Conservation (phyloP, 1,139 yeast species). For the Lodderomyces beijingensis region DNA sequence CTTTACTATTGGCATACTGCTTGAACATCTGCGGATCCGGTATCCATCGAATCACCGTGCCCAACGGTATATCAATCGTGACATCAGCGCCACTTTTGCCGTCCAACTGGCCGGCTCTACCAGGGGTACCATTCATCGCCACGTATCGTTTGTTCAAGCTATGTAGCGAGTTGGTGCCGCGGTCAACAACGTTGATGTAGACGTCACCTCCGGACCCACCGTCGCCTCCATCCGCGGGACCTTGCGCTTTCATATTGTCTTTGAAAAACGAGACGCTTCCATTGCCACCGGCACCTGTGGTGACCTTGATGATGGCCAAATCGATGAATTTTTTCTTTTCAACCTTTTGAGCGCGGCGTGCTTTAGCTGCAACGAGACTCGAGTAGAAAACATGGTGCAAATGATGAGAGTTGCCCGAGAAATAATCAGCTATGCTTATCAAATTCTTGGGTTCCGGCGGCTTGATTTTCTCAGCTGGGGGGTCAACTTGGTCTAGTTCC, state of each 20-base stretch:
- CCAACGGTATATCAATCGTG: slow-evolving; percentile 82
- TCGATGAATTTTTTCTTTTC: slow-evolving; percentile 50
- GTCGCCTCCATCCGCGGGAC: slow-evolving; percentile 98
- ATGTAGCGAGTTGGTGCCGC: slow-evolving; percentile 64
- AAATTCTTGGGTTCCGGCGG: slow-evolving; percentile 3
- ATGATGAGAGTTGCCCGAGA: slow-evolving; percentile 41
- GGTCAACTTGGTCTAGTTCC: background rate
- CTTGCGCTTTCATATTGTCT: slow-evolving; percentile 78
- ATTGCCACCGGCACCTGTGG: slow-evolving; percentile 83
- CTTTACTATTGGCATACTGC: slow-evolving; percentile 29
- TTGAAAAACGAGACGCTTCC: slow-evolving; percentile 84
- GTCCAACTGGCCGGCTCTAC: slow-evolving; percentile 73
- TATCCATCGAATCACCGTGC: slow-evolving; percentile 83
- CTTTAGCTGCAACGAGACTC: slow-evolving; percentile 5
- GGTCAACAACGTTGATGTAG: slow-evolving; percentile 70
- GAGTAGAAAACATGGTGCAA: slow-evolving; percentile 28
- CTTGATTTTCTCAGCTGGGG: slow-evolving; percentile 1
- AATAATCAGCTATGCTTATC: slow-evolving; percentile 31
- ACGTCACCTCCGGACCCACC: slow-evolving; percentile 93
- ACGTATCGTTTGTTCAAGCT: slow-evolving; percentile 60
- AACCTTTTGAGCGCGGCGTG: slow-evolving; percentile 30
- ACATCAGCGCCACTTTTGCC: slow-evolving; percentile 81
- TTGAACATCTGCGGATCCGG: slow-evolving; percentile 60
- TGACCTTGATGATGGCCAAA: slow-evolving; percentile 60
- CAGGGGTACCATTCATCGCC: slow-evolving; percentile 70